Conservation (phyloP, 139 green algal genomes). For the Raphidocelis subcapitata region DNA sequence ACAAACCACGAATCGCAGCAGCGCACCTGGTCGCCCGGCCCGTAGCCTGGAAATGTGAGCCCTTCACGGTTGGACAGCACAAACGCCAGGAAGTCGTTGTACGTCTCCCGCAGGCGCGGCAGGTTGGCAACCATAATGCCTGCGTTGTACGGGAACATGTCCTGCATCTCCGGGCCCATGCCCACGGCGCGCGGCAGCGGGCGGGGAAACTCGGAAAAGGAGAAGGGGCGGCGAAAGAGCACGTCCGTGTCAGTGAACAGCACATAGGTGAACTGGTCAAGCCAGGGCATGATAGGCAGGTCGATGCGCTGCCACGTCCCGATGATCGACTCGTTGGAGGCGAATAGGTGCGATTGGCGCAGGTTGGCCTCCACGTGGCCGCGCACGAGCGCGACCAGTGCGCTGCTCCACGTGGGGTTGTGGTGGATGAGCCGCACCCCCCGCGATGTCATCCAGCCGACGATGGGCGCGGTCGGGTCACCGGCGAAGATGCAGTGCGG, state of each 20-base stretch:
- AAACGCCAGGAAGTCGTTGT: slow-evolving; percentile 25
- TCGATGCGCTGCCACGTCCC: slow-evolving; percentile 30
- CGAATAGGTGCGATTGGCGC: slow-evolving; percentile 15
- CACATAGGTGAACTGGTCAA: slow-evolving; percentile 46
- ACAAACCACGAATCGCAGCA: too few species aligned
- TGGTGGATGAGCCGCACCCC: slow-evolving; percentile 38
- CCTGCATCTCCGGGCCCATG: slow-evolving; percentile 10
- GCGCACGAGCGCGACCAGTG: slow-evolving; percentile 25
- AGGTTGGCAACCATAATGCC: slow-evolving; percentile 30
- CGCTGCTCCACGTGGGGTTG: slow-evolving; percentile 23
- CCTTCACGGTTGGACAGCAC: slow-evolving; percentile 27
- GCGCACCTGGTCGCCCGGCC: slow-evolving; percentile 36
- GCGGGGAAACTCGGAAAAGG: slow-evolving; percentile 29
- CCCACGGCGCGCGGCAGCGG: slow-evolving; percentile 22
- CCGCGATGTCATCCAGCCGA: slow-evolving; percentile 21
- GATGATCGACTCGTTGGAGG: slow-evolving; percentile 5
- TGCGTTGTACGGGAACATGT: slow-evolving; percentile 25
- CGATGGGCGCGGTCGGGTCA: slow-evolving; percentile 21
- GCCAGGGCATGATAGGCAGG: slow-evolving; percentile 21
- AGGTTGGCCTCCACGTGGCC: background rate
- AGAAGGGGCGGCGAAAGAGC: slow-evolving; percentile 26
- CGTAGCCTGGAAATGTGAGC: slow-evolving; percentile 29
- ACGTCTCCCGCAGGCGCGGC: slow-evolving; percentile 14
- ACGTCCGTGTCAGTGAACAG: slow-evolving; percentile 45
- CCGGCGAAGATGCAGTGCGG: slow-evolving; percentile 43